These are phyloP conservation scores for Alternaria sp. DNA, from an alignment of 2,329 filamentous ascomycete species.

Conservation along the genomic window DNA sequence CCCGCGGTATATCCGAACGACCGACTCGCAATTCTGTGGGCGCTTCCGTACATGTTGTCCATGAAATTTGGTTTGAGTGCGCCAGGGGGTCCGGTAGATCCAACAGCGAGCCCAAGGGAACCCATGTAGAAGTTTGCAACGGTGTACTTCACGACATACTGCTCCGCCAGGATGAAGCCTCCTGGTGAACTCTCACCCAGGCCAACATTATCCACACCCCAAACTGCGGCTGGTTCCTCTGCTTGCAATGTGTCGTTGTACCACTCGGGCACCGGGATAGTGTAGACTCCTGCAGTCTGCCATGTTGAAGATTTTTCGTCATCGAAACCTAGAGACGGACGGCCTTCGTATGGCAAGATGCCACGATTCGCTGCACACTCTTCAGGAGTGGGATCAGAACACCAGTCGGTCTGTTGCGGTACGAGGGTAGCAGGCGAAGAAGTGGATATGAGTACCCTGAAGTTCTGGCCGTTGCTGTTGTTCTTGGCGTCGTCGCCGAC, in stretches of 20 bases:
- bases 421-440: constrained; percentile 33
- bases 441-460: constrained; percentile 43
- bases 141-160: constrained; percentile 27
- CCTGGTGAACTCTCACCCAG: constrained; percentile 29
- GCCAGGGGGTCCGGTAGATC: constrained; percentile 9
- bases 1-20: constrained; percentile 47
- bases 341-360: constrained; percentile 21
- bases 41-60: constrained; percentile 15
- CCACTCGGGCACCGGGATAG: constrained; percentile 28
- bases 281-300: constrained; percentile 17
- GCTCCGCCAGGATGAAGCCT: constrained; percentile 15
- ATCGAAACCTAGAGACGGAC: constrained; percentile 30
- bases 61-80: constrained; percentile 28
- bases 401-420: constrained; percentile 35
- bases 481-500: constrained; percentile 38
- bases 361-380: constrained; percentile 41
- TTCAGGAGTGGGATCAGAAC: constrained; percentile 12
- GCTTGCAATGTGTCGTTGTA: constrained; percentile 16
- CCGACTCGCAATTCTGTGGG: constrained; percentile 26
- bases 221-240: constrained; percentile 13
- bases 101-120: constrained; percentile 34
- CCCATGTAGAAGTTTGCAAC: constrained; percentile 40
- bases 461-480: constrained; percentile 43
- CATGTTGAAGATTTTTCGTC: constrained; percentile 19
- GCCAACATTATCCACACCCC: constrained; percentile 34